phyloP scores from a whole-genome alignment of 2,329 filamentous ascomycete species.

The Pseudogymnoascus sp. region DNA sequence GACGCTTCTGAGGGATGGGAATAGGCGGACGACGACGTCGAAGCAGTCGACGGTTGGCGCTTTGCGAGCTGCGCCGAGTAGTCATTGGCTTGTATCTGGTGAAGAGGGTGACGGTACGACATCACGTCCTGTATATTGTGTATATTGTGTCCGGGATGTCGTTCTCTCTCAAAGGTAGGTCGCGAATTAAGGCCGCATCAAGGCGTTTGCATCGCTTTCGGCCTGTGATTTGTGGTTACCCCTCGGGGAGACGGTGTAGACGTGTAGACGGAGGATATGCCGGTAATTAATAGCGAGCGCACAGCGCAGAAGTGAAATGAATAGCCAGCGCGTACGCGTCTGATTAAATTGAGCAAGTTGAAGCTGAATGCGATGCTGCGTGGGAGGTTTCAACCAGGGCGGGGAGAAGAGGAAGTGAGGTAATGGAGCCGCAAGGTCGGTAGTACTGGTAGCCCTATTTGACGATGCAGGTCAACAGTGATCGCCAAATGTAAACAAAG shows the following conservation, averaged over 20 bases:
- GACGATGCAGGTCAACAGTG: slow-evolving; percentile 6
- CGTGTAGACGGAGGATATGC: neutral
- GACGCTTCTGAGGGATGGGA: slow-evolving; percentile 42
- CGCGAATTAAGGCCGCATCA: slow-evolving; percentile 12
- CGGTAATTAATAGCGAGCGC: slow-evolving; percentile 3
- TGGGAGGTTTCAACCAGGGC: neutral
- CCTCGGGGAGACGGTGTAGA: slow-evolving; percentile 9
- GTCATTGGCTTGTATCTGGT: slow-evolving; percentile 47
- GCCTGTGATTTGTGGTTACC: slow-evolving; percentile 1
- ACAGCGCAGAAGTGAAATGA: slow-evolving; percentile 9
- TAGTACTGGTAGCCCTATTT: slow-evolving; percentile 2
- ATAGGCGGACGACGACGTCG: slow-evolving; percentile 62
- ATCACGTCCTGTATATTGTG: slow-evolving; percentile 31
- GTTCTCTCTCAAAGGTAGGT: neutral
- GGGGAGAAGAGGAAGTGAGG: neutral
- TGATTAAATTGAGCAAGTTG: slow-evolving; percentile 3
- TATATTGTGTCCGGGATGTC: slow-evolving; percentile 1
- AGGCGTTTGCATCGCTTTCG: slow-evolving; percentile 13
- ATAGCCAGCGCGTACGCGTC: neutral
- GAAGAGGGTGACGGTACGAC: slow-evolving; percentile 51
- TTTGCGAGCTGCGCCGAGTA: slow-evolving; percentile 31
- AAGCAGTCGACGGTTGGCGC: slow-evolving; percentile 60
- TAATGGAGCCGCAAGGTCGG: neutral
- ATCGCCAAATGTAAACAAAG: slow-evolving; percentile 5
- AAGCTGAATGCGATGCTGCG: neutral